Evolutionary conservation across 805 yeast species (phyloP).

Genomic region (Lipomyces lipofer): DNA sequence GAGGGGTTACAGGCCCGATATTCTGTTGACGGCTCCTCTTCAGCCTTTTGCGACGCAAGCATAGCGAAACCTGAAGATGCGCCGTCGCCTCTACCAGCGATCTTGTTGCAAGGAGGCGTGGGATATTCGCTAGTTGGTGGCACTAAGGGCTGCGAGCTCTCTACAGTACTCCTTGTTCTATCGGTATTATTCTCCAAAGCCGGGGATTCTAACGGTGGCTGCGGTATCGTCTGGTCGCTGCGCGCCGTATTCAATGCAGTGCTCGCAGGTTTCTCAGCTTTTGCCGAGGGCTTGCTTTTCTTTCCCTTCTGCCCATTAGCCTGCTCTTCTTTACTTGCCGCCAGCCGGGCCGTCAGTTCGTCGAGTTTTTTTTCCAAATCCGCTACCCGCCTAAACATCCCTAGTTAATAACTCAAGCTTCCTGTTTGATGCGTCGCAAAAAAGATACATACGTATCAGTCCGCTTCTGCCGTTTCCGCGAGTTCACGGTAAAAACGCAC

Average conservation of each 20-base stretch:
- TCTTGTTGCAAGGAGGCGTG: background rate
- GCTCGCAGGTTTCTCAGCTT: background rate
- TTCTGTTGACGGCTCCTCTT: background rate
- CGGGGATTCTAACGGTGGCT: background rate
- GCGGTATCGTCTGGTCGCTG: background rate
- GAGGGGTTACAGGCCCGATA: background rate
- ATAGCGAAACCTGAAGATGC: constrained; percentile 2
- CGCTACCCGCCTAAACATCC: constrained; percentile 34
- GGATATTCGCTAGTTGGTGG: background rate
- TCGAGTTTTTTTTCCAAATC: constrained; percentile 40
- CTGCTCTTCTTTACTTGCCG: background rate
- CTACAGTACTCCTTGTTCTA: no score
- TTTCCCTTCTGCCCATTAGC: background rate
- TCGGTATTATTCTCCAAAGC: background rate
- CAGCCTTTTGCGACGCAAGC: constrained; percentile 7
- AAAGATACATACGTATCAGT: constrained; percentile 35
- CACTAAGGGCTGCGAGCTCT: no score
- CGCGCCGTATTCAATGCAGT: background rate
- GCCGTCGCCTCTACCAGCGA: background rate
- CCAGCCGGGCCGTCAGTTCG: constrained; percentile 20
- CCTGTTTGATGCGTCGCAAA: no score
- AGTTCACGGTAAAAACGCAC: constrained; percentile 69
- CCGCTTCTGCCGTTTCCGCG: constrained; percentile 53
- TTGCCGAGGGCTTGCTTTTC: background rate
- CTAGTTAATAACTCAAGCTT: no score